phyloP scores from a whole-genome alignment of 2,329 filamentous ascomycete species.

The Colletotrichum gigasporum region DNA sequence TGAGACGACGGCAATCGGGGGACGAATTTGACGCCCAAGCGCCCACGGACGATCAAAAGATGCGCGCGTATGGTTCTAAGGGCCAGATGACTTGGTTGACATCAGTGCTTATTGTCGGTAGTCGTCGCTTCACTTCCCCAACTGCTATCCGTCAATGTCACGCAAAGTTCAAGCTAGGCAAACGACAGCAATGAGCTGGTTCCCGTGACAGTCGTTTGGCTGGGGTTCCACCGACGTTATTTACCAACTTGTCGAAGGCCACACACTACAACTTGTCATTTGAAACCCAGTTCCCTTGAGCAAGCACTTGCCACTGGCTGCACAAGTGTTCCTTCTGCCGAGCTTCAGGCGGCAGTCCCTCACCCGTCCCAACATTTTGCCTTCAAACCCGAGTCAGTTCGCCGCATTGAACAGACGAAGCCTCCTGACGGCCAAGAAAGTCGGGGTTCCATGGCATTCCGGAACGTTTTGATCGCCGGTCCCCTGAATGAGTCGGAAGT shows the following conservation, averaged over 20 bases:
- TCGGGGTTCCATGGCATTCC: slow-evolving; percentile 24
- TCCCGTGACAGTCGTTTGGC: too few relatives aligned
- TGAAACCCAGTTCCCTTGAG: too few relatives aligned
- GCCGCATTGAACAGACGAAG: slow-evolving; percentile 20
- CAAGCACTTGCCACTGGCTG: too few relatives aligned
- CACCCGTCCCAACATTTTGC: slow-evolving; percentile 4
- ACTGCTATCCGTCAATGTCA: background rate
- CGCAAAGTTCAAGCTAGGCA: background rate
- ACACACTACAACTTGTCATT: too few relatives aligned
- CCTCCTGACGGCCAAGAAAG: background rate
- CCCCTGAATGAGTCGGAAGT: slow-evolving; percentile 4
- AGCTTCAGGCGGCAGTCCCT: too few relatives aligned
- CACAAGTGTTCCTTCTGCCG: too few relatives aligned
- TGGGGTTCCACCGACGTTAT: too few relatives aligned
- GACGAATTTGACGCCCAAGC: background rate
- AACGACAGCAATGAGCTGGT: too few relatives aligned
- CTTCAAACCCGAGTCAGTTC: slow-evolving; percentile 10
- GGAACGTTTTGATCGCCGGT: slow-evolving; percentile 24
- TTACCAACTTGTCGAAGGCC: too few relatives aligned
- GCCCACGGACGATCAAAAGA: background rate
- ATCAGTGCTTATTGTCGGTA: background rate
- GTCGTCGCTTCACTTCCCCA: background rate
- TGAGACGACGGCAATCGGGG: slow-evolving; percentile 10
- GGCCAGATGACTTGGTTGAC: background rate
- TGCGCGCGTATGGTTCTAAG: background rate